Percentiles rank a stretch among this genome's conserved stretches.
Evolutionary conservation across 148 eudicot genomes (phyloP).

Genomic region (Polygonum maritimum): DNA sequence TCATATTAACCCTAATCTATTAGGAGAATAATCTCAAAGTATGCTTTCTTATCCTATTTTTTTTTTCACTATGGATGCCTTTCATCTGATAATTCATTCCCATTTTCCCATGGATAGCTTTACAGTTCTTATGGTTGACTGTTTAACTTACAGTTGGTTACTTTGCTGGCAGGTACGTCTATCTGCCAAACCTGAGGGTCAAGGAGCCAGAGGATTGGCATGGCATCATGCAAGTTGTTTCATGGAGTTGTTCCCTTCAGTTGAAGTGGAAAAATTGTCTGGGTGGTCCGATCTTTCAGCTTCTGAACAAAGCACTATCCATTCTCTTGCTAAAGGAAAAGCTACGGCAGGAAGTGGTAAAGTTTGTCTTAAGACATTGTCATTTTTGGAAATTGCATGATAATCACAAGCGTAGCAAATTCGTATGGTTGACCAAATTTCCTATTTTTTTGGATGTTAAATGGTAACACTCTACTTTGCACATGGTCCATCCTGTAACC

Average conservation of each 20-base stretch:
- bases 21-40: not conserved
- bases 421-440: not conserved
- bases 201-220: constrained; percentile 58
- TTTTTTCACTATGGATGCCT: not conserved
- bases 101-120: not conserved
- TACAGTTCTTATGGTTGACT: not conserved
- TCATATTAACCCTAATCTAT: not conserved
- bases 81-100: not conserved
- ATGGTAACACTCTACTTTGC: not conserved
- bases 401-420: not conserved
- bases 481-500: not conserved
- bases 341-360: constrained; percentile 16
- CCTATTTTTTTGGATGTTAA: not conserved
- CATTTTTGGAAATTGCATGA: not conserved
- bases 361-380: not conserved
- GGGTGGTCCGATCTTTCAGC: constrained; percentile 69
- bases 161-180: constrained; percentile 39
- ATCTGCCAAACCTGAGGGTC: constrained; percentile 76
- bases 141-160: not conserved
- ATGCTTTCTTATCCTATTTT: not conserved
- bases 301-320: constrained; percentile 51
- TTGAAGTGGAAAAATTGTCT: constrained; percentile 48
- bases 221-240: constrained; percentile 93
- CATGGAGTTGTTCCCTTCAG: constrained; percentile 42
- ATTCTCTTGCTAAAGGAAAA: constrained; percentile 41